phyloP scores from a whole-genome alignment of 257 asterid species.

The Echites panduratus region DNA sequence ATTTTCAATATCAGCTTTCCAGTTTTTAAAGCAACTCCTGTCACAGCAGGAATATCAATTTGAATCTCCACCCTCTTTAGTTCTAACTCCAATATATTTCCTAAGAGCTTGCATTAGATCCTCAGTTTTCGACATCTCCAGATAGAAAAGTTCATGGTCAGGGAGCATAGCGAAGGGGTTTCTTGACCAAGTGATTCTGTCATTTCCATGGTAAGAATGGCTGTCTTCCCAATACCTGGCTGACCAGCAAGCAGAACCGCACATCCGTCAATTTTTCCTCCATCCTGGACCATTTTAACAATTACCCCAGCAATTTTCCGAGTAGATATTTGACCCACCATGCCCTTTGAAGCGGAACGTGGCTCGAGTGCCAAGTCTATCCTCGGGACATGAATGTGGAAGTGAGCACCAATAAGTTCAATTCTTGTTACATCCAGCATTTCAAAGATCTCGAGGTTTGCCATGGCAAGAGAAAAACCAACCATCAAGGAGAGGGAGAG shows the following conservation, averaged over 20 bases:
- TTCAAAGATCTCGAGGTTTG: conserved; percentile 72
- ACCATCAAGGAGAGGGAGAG: background rate
- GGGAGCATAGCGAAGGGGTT: conserved; percentile 93
- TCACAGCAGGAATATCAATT: conserved; percentile 72
- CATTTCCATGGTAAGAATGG: conserved; percentile 93
- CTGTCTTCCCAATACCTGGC: conserved; percentile 83
- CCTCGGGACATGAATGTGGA: conserved; percentile 78
- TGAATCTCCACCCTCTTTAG: conserved; percentile 83
- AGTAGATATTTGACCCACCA: conserved; percentile 82
- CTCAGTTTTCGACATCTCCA: conserved; percentile 86
- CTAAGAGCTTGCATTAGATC: conserved; percentile 91
- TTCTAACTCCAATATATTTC: conserved; percentile 74
- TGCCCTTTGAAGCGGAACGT: conserved; percentile 67
- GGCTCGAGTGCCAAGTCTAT: conserved; percentile 76
- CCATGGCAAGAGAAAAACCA: conserved; percentile 32
- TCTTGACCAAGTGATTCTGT: conserved; percentile 79
- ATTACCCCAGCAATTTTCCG: conserved; percentile 80
- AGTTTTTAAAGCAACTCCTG: conserved; percentile 74
- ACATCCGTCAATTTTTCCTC: conserved; percentile 72
- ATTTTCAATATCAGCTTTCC: conserved; percentile 79
- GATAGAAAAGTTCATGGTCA: conserved; percentile 80
- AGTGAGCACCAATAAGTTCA: conserved; percentile 80
- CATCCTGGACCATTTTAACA: conserved; percentile 76
- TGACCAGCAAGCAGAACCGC: conserved; percentile 80
- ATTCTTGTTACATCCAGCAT: conserved; percentile 78